phyloP scores from a whole-genome alignment of 1,284 basidiomycete genomes.

The Trametes pubescens region DNA sequence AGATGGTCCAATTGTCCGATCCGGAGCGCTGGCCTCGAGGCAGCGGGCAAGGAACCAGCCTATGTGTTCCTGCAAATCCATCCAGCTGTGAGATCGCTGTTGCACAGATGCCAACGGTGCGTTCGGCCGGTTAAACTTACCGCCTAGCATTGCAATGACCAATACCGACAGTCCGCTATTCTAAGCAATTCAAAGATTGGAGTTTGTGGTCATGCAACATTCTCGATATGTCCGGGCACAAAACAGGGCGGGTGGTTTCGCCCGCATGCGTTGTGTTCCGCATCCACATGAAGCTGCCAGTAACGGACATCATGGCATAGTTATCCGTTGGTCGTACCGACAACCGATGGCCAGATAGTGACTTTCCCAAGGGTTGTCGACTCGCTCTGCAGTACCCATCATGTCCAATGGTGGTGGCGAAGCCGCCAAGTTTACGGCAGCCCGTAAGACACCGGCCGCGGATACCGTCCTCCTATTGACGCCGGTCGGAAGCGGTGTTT shows the following conservation, averaged over 20 bases:
- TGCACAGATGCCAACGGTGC: neutral
- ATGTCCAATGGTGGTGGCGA: neutral
- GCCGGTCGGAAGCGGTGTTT: slow-evolving; percentile 13
- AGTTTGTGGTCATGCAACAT: neutral
- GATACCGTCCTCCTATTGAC: neutral
- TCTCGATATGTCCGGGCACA: neutral
- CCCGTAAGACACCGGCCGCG: slow-evolving; percentile 19
- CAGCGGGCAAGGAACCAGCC: neutral
- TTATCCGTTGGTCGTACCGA: neutral
- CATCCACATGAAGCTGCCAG: neutral
- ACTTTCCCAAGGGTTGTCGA: neutral
- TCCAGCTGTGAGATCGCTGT: slow-evolving; percentile 3
- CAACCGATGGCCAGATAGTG: neutral
- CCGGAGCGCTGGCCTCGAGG: slow-evolving; percentile 24
- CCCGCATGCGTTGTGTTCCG: neutral
- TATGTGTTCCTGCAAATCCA: slow-evolving; percentile 12
- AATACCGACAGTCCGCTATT: neutral
- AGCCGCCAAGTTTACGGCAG: slow-evolving; percentile 20
- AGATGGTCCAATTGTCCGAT: slow-evolving; percentile 19
- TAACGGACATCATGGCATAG: neutral
- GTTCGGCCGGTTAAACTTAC: neutral
- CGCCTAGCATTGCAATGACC: neutral
- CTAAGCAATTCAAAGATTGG: neutral
- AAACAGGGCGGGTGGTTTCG: neutral
- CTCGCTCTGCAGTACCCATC: neutral